A percentile compares a stretch with the other conserved stretches of the same genome.
Evolutionary conservation across 1,284 basidiomycete species (phyloP).

Genomic region (Vanrija humicola): DNA sequence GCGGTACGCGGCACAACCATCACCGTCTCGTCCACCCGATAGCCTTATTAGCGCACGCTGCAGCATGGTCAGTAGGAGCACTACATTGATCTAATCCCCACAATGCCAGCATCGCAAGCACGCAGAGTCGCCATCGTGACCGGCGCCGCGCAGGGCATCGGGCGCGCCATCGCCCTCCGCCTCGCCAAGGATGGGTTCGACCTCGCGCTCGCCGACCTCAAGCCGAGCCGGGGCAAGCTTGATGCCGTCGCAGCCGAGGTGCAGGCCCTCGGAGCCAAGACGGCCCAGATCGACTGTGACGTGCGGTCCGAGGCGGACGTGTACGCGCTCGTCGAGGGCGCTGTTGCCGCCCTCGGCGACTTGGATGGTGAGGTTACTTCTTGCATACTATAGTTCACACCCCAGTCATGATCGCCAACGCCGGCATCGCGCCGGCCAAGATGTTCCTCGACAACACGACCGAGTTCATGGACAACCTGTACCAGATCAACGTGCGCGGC

Average conservation of each 20-base stretch:
- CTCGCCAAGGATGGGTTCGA: constrained; percentile 51
- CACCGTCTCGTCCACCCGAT: no score
- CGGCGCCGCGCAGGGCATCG: constrained; percentile 52
- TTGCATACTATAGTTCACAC: background rate
- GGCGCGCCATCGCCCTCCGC: constrained; percentile 50
- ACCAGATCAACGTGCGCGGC: constrained; percentile 46
- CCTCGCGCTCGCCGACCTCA: constrained; percentile 47
- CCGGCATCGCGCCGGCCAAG: constrained; percentile 47
- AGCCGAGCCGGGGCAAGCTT: constrained; percentile 12
- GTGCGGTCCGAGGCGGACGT: constrained; percentile 37
- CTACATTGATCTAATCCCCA: background rate
- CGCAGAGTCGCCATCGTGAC: constrained; percentile 49
- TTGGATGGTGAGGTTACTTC: constrained; percentile 27
- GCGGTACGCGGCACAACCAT: no score
- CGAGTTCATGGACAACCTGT: constrained; percentile 38
- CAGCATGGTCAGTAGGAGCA: no score
- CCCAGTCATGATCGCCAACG: constrained; percentile 49
- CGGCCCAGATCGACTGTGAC: constrained; percentile 37
- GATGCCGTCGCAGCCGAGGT: constrained; percentile 31
- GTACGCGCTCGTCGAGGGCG: constrained; percentile 31
- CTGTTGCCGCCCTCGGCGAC: constrained; percentile 41
- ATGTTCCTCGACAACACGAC: constrained; percentile 41
- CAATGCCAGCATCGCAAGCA: background rate
- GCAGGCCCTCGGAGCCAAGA: constrained; percentile 30
- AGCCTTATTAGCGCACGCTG: no score